Evolutionary conservation across 495 filamentous ascomycete species (phyloP), one percentile per base, ranked within the genome.

Genomic region (Pyrenula aspistea): DNA sequence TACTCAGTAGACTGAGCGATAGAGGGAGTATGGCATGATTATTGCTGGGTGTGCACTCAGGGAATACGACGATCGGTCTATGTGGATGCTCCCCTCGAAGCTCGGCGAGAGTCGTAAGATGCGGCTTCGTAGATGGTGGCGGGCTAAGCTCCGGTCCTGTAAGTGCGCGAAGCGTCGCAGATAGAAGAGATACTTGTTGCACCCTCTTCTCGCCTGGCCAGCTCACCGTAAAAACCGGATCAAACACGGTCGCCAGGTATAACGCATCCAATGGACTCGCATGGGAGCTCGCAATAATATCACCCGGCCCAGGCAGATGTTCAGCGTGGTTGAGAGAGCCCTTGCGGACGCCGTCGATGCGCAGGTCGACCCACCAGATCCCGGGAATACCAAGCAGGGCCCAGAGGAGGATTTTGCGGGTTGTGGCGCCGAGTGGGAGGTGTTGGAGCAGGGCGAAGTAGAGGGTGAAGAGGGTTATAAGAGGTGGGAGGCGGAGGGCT

Each of bases 361-460:
- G 91, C 0, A 99, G 76, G 69, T 97, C 93, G 53, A 96, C 86
- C 91, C 92, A 97, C 92, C 93, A 97, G 42, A 96, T 84, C 20
- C 91, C 91, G 0, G 90, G 88, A 22, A 91, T 84, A 25, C 82
- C 84, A 19, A 99, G 77, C 49, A 97, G 80, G 51, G 82, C 76
- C 92, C 94, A 97, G 24, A 97, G 66, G 47, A 85, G 77, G 15
- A 89, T 83, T 68, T 96, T 97, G 65, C 89, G 88, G 12, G 77
- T 70, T 36, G 89, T 66, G 10, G 82, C 82, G 0, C 88, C 89
- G n/a, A 95, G 81, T 0, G 90, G 91, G 1, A 96, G 79, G 81
- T 83, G 89, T 73, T 91, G 87, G 49, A 97, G 74, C 24, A 95
- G 61, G 54, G 87, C 64, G 69, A 96, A 93, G 74, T 94, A 93